Evolutionary conservation across 2,329 filamentous ascomycete species (phyloP).

Genomic region (Samsoniella hepiali): DNA sequence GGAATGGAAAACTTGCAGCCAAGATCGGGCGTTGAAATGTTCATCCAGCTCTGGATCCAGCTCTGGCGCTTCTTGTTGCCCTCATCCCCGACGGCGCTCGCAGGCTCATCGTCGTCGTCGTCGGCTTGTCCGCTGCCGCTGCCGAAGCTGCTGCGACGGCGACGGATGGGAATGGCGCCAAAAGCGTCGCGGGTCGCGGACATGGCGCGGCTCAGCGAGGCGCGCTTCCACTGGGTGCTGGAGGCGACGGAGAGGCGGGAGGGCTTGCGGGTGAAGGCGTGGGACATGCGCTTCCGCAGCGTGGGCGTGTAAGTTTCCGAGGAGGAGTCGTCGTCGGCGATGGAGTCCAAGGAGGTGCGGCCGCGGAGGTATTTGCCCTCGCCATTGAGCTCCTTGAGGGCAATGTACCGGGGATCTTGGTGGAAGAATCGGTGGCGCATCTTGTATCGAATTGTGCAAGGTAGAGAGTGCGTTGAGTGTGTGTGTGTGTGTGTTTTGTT

Average conservation of each 20-base stretch:
- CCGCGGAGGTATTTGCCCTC: conserved; percentile 7
- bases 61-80: conserved; percentile 3
- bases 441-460: not conserved
- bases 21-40: not conserved
- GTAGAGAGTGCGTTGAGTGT: not conserved
- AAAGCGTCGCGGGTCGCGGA: not conserved
- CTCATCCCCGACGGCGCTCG: not conserved
- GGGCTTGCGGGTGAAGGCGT: not conserved
- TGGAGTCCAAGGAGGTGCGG: not conserved
- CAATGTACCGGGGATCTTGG: conserved; percentile 10
- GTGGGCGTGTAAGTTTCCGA: not conserved
- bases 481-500: not conserved
- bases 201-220: conserved; percentile 4
- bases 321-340: not conserved
- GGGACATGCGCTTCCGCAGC: conserved; percentile 15
- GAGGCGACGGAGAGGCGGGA: not conserved
- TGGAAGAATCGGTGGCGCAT: conserved; percentile 13
- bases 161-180: not conserved
- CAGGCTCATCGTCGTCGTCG: not conserved
- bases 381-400: conserved; percentile 12
- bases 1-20: not conserved
- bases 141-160: not conserved
- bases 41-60: conserved; percentile 1
- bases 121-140: not conserved
- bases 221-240: conserved; percentile 5